Evolutionary conservation across 139 green algal species (phyloP), one percentile per base, ranked within the genome.

Genomic region (Astrephomene gubernaculifera): DNA sequence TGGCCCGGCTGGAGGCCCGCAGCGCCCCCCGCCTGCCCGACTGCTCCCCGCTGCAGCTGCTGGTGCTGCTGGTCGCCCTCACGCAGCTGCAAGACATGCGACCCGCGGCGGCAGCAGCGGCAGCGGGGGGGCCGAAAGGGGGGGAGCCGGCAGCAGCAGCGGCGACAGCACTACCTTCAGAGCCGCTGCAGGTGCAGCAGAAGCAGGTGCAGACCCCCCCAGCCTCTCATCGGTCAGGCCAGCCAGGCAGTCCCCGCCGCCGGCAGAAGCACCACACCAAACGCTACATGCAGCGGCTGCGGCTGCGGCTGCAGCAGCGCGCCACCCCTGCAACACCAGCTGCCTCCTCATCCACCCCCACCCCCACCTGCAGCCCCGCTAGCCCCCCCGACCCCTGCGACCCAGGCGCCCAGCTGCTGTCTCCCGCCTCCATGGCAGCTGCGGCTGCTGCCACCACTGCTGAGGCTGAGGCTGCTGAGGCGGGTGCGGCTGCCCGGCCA

Each of bases 1-100:
- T 83, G 29, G 60, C 36, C 17, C 76, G 76, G 36, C 24, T 83
- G 2, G 76, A 83, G 60, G 60, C 64, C 27, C 24, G 10, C 29
- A 31, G 21, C 35, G 60, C 39, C 19, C n/a, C 41, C 76, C 76
- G 76, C 29, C 60, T 83, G 57, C 7, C 76, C 29, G 60, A 63
- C 60, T 83, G 76, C 76, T 38, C 12, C 39, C 39, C 76, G 3
- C 76, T 83, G 60, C 76, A 83, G 76, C 76, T 83, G 29, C 76
- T 83, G 24, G 45, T 60, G 5, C 39, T 83, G 39, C 17, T 61
- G n/a, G 76, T 83, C 12, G 25, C 76, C 19, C 29, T 63, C 41
- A 27, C 29, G 25, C 76, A 83, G 60, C 76, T 83, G 39, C 39
- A 60, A 5, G 4, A 36, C n/a, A 60, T 83, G 76, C 12, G n/a